A percentile compares a stretch with the other conserved stretches of the same genome.
Evolutionary conservation across 73 alveolate species (phyloP).

Genomic region (Symbiodinium natans): DNA sequence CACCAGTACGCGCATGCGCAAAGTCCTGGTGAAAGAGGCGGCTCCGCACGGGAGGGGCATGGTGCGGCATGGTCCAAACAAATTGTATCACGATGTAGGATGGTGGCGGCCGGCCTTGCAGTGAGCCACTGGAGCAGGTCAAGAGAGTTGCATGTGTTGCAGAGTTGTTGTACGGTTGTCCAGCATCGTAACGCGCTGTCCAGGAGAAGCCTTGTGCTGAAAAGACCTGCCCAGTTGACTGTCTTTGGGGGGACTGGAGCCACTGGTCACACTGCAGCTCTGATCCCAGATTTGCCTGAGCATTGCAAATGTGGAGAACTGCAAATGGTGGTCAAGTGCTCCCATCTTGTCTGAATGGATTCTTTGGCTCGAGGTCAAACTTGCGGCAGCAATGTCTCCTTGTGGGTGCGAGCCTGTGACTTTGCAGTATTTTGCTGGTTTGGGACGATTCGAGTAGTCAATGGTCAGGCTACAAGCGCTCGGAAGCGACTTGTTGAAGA

Average conservation of each 20-base stretch:
- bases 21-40: constrained; percentile 37
- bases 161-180: not conserved
- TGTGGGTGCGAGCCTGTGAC: constrained; percentile 12
- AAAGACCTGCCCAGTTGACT: constrained; percentile 41
- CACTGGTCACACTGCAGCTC: constrained; percentile 40
- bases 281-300: not conserved
- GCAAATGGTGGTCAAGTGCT: no score
- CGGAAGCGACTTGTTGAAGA: constrained; percentile 19
- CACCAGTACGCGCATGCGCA: constrained; percentile 50
- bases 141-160: not conserved
- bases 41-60: not conserved
- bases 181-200: not conserved
- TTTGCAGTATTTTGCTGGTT: not conserved
- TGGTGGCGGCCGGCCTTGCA: constrained; percentile 71
- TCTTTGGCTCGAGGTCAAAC: constrained; percentile 13
- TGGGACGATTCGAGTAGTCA: not conserved
- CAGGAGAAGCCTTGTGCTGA: constrained; percentile 36
- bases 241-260: constrained; percentile 74
- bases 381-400: constrained; percentile 61
- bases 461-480: constrained; percentile 27
- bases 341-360: no score
- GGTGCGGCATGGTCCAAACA: no score
- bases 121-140: constrained; percentile 31
- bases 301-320: no score
- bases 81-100: not conserved